These are phyloP conservation scores for Venturia carpophila DNA, from an alignment of 2,329 filamentous ascomycete species.

Conservation along the genomic window DNA sequence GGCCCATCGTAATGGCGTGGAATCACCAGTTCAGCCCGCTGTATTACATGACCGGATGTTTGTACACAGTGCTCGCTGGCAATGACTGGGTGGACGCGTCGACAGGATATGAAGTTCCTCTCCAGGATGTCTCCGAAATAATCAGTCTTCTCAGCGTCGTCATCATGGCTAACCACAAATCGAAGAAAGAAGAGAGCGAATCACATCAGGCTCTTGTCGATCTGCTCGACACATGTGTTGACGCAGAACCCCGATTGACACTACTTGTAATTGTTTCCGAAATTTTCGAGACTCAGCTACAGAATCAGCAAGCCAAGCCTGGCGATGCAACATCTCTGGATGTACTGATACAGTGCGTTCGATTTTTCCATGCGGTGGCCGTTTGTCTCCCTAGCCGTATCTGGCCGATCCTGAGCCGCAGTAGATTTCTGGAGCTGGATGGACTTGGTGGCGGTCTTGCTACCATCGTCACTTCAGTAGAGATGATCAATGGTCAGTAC, in stretches of 20 bases:
- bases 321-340: slow-evolving; percentile 56
- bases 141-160: slow-evolving; percentile 67
- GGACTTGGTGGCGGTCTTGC: slow-evolving; percentile 69
- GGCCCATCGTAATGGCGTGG: slow-evolving; percentile 67
- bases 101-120: slow-evolving; percentile 41
- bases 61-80: slow-evolving; percentile 59
- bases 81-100: slow-evolving; percentile 43
- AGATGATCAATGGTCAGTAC: slow-evolving; percentile 69
- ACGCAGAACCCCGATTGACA: slow-evolving; percentile 44
- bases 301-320: slow-evolving; percentile 43
- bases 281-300: slow-evolving; percentile 65
- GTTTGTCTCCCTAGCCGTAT: slow-evolving; percentile 69
- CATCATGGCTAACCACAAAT: slow-evolving; percentile 35
- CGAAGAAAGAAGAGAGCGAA: neutral
- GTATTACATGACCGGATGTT: slow-evolving; percentile 66
- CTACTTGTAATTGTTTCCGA: slow-evolving; percentile 76
- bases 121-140: slow-evolving; percentile 62
- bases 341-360: slow-evolving; percentile 65
- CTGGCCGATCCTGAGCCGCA: slow-evolving; percentile 83
- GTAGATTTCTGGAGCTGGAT: slow-evolving; percentile 68
- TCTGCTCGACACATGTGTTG: slow-evolving; percentile 22
- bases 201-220: neutral
- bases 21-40: slow-evolving; percentile 69
- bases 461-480: slow-evolving; percentile 71
- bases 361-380: slow-evolving; percentile 69